Evolutionary conservation across 2,329 filamentous ascomycete genomes (phyloP), one percentile per base, ranked within the genome.

Genomic region (Plectosphaerella cucumerina): DNA sequence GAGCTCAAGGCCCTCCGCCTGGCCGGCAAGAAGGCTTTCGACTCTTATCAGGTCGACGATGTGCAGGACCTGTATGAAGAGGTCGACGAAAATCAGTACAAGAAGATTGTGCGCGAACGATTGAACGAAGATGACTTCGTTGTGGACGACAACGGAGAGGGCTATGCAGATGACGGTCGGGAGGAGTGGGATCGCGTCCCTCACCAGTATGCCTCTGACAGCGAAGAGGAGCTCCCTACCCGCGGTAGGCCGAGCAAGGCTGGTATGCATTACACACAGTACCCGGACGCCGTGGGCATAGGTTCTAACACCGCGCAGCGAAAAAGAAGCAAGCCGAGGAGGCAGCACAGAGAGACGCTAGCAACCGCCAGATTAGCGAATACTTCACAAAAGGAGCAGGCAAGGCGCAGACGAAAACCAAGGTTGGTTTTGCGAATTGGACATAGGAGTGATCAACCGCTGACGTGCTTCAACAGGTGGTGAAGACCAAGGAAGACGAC

Each of bases 51-150:
- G 70, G 83, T 97, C 55, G 82, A 90, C 61, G 86, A 97, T 56
- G 87, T 89, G 61, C 82, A 86, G 58, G 84, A 89, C 59, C 76
- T 99, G 43, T 99, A 97, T 73, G 94, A 97, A 56, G 92, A 96
- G 62, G 91, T 99, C 45, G 92, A 97, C 64, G 94, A 99, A 62
- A 93, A 94, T 63, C 89, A 89, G 48, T 99, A 99, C 77, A 97
- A 97, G 75, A 95, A 95, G 68, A 87, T 97, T 58, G 91, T 99
- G 14, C 84, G 94, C 41, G 84, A 87, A 50, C 86, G 94, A 44
- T 77, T 99, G 48, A 89, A 97, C 64, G 80, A 96, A 62, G 94
- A 99, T 62, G 94, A 99, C 72, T 99, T 99, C 63, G 93, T 99
- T 48, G 92, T 99, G 53, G 94, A 97, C 74, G 94, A 99, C 73